phyloP scores from a whole-genome alignment of 1,284 basidiomycete genomes.

The Lentinula novae-zelandiae region DNA sequence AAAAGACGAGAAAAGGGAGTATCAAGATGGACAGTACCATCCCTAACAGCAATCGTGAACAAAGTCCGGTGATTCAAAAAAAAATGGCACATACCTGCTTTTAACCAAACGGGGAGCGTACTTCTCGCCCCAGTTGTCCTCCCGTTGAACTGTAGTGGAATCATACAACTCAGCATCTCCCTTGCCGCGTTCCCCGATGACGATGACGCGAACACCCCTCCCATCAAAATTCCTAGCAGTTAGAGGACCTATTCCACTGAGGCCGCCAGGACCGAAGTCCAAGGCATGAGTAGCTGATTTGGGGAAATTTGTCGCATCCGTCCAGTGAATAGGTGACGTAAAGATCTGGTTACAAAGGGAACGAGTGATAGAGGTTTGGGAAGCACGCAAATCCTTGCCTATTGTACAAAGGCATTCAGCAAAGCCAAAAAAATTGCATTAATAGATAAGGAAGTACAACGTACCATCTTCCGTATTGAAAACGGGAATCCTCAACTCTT shows the following conservation, averaged over 20 bases:
- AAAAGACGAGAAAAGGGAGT: conserved; percentile 95
- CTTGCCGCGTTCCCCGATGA: conserved; percentile 83
- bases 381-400: conserved; percentile 81
- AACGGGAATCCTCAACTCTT: conserved; percentile 80
- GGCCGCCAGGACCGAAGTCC: conserved; percentile 95
- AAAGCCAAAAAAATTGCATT: conserved; percentile 14
- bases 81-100: conserved; percentile 67
- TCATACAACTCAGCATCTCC: conserved; percentile 85
- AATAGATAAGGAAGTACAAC: conserved; percentile 23
- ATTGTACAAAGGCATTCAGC: conserved; percentile 16
- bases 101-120: conserved; percentile 85
- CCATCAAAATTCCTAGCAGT: conserved; percentile 91
- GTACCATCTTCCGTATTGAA: conserved; percentile 90
- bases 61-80: neutral
- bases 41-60: conserved; percentile 40
- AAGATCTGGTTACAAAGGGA: conserved; percentile 94
- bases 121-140: conserved; percentile 90
- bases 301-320: conserved; percentile 85
- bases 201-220: conserved; percentile 85
- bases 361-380: conserved; percentile 66
- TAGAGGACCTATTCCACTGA: conserved; percentile 90
- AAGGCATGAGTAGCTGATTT: conserved; percentile 89
- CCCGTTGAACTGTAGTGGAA: conserved; percentile 62
- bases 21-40: conserved; percentile 89
- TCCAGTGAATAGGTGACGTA: conserved; percentile 90